Evolutionary conservation across 2,329 filamentous ascomycete genomes (phyloP).

Genomic region (Metarhizium guizhouense): DNA sequence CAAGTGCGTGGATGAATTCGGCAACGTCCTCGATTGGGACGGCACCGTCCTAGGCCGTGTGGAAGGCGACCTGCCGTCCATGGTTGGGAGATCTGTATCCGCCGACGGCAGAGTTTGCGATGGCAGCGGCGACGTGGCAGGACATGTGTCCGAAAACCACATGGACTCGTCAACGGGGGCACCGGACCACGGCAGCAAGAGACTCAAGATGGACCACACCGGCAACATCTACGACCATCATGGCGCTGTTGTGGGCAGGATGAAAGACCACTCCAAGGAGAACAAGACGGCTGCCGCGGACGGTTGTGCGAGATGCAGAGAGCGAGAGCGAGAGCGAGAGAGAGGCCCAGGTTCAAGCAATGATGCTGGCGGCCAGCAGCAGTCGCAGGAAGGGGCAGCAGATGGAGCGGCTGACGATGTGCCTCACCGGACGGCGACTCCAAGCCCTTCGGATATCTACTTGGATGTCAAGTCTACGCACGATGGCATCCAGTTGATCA

Average conservation of each 20-base stretch:
- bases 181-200: constrained; percentile 32
- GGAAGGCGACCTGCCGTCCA: constrained; percentile 44
- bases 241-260: constrained; percentile 52
- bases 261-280: constrained; percentile 28
- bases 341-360: neutral
- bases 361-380: neutral
- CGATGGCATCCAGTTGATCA: constrained; percentile 48
- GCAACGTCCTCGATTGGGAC: constrained; percentile 41
- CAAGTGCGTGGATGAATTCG: constrained; percentile 43
- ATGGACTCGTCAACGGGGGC: constrained; percentile 20
- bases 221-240: constrained; percentile 50
- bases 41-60: constrained; percentile 43
- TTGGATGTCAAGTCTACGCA: constrained; percentile 49
- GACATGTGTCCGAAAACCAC: constrained; percentile 57
- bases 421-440: constrained; percentile 21
- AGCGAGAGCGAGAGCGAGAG: neutral
- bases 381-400: neutral
- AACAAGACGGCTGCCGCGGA: neutral
- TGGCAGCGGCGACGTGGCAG: constrained; percentile 68
- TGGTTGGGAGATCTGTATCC: constrained; percentile 40
- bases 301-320: neutral
- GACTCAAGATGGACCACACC: constrained; percentile 45
- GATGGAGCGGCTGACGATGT: neutral
- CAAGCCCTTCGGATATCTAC: constrained; percentile 44
- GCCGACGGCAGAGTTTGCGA: constrained; percentile 52